phyloP scores from a whole-genome alignment of 257 asterid genomes.

The Marsdenia floribunda region DNA sequence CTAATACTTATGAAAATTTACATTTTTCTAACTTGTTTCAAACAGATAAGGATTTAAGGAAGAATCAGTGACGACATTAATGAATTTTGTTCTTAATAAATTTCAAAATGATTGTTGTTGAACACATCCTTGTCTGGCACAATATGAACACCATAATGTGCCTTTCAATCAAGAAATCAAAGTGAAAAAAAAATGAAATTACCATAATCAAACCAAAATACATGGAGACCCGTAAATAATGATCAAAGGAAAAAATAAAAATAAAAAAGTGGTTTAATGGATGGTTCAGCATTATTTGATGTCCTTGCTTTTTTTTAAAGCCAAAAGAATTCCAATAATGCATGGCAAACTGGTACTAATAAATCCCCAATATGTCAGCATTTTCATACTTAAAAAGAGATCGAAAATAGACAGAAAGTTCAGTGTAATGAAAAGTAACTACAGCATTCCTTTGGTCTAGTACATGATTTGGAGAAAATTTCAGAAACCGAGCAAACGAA shows the following conservation, averaged over 20 bases:
- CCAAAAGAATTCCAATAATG: neutral
- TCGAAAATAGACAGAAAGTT: neutral
- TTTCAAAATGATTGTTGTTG: no score
- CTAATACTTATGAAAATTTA: no score
- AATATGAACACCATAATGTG: no score
- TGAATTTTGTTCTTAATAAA: no score
- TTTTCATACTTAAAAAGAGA: neutral
- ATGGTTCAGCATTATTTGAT: neutral
- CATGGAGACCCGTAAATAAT: neutral
- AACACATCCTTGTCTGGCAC: no score
- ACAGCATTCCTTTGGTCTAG: constrained; percentile 1
- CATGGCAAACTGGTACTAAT: neutral
- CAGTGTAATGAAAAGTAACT: neutral
- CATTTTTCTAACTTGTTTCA: no score
- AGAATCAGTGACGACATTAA: no score
- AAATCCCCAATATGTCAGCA: neutral
- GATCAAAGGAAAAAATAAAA: no score
- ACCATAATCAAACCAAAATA: neutral
- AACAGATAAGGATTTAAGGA: no score
- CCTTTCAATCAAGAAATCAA: neutral
- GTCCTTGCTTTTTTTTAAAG: neutral
- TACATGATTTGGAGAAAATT: neutral
- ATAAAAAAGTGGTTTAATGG: neutral
- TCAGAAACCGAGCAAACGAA: constrained; percentile 8
- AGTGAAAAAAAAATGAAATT: neutral